phyloP scores from a whole-genome alignment of 768 basidiomycete species.

The Kwoniella pini region DNA sequence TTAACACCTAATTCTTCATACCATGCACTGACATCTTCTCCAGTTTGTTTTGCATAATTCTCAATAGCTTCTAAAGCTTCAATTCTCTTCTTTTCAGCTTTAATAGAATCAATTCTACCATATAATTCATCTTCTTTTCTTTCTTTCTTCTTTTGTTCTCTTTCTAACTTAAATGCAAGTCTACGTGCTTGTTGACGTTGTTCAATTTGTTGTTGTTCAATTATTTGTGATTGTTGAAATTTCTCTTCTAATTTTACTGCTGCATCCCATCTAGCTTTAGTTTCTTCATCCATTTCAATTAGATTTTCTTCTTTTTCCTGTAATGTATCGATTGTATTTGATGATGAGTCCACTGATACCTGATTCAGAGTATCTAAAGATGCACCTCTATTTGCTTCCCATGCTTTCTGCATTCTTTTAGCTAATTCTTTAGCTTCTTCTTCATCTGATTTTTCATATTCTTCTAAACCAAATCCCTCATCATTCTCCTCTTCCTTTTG shows the following conservation, averaged over 20 bases:
- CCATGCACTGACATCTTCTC: conserved; percentile 36
- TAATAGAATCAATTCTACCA: conserved; percentile 17
- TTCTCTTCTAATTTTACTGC: conserved; percentile 30
- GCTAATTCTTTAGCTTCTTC: not conserved
- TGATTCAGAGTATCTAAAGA: too few species aligned
- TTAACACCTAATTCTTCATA: conserved; percentile 25
- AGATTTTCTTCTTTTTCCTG: not conserved
- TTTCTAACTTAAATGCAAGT: conserved; percentile 24
- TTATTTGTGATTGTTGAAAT: conserved; percentile 16
- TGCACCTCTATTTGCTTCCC: conserved; percentile 1
- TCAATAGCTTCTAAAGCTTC: conserved; percentile 27
- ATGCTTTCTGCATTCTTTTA: conserved; percentile 6
- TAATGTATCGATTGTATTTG: too few species aligned
- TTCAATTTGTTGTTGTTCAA: conserved; percentile 27
- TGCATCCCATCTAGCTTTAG: conserved; percentile 17
- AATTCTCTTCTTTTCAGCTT: conserved; percentile 23
- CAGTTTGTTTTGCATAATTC: conserved; percentile 31
- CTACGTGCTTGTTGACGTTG: conserved; percentile 21
- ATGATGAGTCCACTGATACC: too few species aligned
- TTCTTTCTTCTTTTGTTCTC: conserved; percentile 18
- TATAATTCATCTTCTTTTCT: conserved; percentile 9
- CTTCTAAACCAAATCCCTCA: not conserved
- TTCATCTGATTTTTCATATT: not conserved
- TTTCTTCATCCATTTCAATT: not conserved
- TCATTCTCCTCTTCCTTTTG: not conserved